Conservation (phyloP, 2,329 filamentous ascomycete genomes). For the Zalaria obscura region DNA sequence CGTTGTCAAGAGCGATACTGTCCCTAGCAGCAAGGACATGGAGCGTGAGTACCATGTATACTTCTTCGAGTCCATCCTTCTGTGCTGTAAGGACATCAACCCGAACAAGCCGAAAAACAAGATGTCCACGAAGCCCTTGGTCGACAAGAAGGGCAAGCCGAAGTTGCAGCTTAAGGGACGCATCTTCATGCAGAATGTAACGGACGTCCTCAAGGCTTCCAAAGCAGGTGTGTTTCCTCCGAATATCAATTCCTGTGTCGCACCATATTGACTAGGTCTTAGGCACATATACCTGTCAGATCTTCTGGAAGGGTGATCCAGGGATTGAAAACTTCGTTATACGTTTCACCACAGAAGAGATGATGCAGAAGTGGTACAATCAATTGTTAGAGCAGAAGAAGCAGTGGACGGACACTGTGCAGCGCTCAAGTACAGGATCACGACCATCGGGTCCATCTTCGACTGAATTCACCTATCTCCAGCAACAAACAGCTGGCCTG, state of each 20-base stretch:
- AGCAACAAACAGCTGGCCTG: conserved; percentile 45
- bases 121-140: conserved; percentile 55
- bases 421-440: background rate
- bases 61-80: conserved; percentile 84
- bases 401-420: conserved; percentile 1
- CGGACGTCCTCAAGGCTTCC: conserved; percentile 73
- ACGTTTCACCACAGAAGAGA: conserved; percentile 80
- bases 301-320: conserved; percentile 96
- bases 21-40: conserved; percentile 64
- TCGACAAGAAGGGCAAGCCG: conserved; percentile 60
- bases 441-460: conserved; percentile 33
- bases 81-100: conserved; percentile 93
- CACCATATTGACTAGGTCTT: conserved; percentile 2
- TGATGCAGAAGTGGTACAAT: conserved; percentile 73
- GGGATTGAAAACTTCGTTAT: conserved; percentile 95
- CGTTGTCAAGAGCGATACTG: conserved; percentile 53
- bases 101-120: conserved; percentile 65
- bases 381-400: conserved; percentile 7
- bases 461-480: conserved; percentile 71
- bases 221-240: conserved; percentile 74
- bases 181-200: conserved; percentile 99
- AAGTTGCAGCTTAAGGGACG: conserved; percentile 83
- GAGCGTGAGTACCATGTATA: conserved; percentile 99
- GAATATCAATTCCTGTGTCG: background rate
- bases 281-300: conserved; percentile 92